These are phyloP conservation scores for Cymbopogon citratus DNA, from an alignment of 176 grass and related monocot species.

Conservation along the genomic window DNA sequence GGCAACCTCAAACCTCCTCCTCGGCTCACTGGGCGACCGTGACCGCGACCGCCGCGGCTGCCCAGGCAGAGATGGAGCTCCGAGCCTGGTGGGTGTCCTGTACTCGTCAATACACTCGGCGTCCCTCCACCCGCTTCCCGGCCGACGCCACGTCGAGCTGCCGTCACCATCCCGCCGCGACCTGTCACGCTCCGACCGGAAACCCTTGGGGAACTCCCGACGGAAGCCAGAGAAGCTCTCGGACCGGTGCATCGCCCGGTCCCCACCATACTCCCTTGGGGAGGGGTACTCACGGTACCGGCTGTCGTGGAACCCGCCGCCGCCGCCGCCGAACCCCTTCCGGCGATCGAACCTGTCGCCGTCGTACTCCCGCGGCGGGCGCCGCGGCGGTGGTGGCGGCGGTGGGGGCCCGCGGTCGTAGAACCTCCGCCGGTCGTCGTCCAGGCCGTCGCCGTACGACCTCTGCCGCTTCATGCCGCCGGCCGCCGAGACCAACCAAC, in stretches of 20 bases:
- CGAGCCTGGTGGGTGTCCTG: slow-evolving; percentile 21
- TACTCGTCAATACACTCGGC: slow-evolving; percentile 24
- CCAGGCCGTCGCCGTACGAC: slow-evolving; percentile 66
- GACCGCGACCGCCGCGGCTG: slow-evolving; percentile 19
- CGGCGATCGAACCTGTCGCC: slow-evolving; percentile 53
- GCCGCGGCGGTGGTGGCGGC: not conserved
- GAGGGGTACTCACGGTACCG: slow-evolving; percentile 55
- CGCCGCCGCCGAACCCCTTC: slow-evolving; percentile 34
- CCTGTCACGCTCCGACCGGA: slow-evolving; percentile 75
- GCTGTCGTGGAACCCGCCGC: slow-evolving; percentile 33
- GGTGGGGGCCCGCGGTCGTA: slow-evolving; percentile 37
- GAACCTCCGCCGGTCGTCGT: slow-evolving; percentile 47
- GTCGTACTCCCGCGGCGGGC: slow-evolving; percentile 35
- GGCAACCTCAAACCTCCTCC: slow-evolving; percentile 31
- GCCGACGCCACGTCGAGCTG: slow-evolving; percentile 50
- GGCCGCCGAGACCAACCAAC: not conserved
- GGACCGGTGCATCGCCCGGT: slow-evolving; percentile 49
- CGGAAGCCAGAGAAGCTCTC: slow-evolving; percentile 82
- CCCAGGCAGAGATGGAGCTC: slow-evolving; percentile 29
- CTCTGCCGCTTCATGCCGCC: slow-evolving; percentile 73
- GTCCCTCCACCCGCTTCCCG: slow-evolving; percentile 34
- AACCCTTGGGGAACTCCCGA: slow-evolving; percentile 81
- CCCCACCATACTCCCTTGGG: slow-evolving; percentile 40
- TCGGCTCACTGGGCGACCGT: slow-evolving; percentile 33
- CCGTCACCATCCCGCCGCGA: slow-evolving; percentile 45